A percentile compares a stretch with the other conserved stretches of the same genome.
Conservation (phyloP, 768 basidiomycete species). For the Podaxis mareebaensis region DNA sequence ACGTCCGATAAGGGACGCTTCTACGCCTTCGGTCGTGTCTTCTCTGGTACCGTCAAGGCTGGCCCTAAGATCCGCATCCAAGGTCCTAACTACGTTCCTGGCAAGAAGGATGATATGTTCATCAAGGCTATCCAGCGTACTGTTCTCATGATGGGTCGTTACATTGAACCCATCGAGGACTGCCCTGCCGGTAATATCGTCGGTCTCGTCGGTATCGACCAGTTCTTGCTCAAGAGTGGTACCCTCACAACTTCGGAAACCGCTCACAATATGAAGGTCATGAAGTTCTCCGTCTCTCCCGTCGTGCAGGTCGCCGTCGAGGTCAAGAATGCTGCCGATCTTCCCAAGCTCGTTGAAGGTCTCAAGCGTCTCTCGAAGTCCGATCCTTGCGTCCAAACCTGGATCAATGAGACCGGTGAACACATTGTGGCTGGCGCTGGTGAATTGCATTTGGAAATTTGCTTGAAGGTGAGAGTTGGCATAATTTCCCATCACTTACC, state of each 20-base stretch:
- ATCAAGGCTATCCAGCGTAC: constrained; percentile 98
- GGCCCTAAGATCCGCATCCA: constrained; percentile 99
- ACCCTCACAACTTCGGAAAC: constrained; percentile 98
- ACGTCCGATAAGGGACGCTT: constrained; percentile 99
- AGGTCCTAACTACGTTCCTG: constrained; percentile 97
- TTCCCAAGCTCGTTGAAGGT: constrained; percentile 99
- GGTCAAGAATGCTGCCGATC: constrained; percentile 98
- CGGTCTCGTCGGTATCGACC: constrained; percentile 99
- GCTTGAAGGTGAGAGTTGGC: constrained; percentile 73
- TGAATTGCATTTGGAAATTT: constrained; percentile 99
- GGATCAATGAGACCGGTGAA: constrained; percentile 89
- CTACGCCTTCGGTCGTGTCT: constrained; percentile 99
- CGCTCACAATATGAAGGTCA: constrained; percentile 99
- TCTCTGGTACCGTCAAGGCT: constrained; percentile 95
- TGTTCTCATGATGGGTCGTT: constrained; percentile 99
- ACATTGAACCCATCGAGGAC: constrained; percentile 98
- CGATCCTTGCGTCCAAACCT: constrained; percentile 98
- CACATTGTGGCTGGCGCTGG: constrained; percentile 99
- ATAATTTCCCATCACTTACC: neutral
- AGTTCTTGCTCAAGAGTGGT: constrained; percentile 99
- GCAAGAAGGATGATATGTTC: constrained; percentile 98
- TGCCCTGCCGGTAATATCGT: constrained; percentile 99
- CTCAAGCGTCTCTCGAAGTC: constrained; percentile 99
- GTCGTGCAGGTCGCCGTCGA: constrained; percentile 99
- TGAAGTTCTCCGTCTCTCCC: constrained; percentile 99